phyloP scores from a whole-genome alignment of 306 rosid species.

The Citrullus amarus region DNA sequence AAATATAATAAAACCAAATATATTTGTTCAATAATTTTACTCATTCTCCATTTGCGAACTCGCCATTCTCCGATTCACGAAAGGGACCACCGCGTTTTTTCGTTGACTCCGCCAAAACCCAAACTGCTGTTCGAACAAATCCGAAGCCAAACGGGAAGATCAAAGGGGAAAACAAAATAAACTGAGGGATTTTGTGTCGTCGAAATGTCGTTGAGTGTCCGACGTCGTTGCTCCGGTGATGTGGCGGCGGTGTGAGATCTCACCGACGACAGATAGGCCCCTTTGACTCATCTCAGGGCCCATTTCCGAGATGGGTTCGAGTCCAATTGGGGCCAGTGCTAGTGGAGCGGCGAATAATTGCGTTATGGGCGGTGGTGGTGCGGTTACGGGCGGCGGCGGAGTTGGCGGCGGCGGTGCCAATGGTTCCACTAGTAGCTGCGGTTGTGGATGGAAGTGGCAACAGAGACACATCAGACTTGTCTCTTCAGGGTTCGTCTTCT shows the following conservation, averaged over 20 bases:
- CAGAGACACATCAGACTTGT: conserved; percentile 36
- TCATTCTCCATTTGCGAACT: not conserved
- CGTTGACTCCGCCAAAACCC: conserved; percentile 9
- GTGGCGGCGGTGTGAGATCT: conserved; percentile 6
- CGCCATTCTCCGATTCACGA: not conserved
- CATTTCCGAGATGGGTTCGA: conserved; percentile 43
- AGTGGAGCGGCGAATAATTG: conserved; percentile 12
- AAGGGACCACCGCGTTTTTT: not conserved
- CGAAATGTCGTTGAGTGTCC: not conserved
- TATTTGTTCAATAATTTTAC: not conserved
- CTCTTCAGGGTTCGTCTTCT: conserved; percentile 64
- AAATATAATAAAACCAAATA: not conserved
- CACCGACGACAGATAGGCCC: not conserved
- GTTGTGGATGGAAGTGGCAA: conserved; percentile 51
- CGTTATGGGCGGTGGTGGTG: conserved; percentile 15
- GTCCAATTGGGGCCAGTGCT: conserved; percentile 23
- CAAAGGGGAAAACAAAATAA: not conserved
- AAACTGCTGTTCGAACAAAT: not conserved
- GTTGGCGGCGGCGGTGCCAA: conserved; percentile 25
- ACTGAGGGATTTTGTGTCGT: not conserved
- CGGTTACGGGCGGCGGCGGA: conserved; percentile 7
- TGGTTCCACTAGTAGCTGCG: conserved; percentile 27
- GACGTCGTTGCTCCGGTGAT: not conserved
- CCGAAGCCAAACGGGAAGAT: not conserved
- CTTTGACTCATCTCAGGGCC: conserved; percentile 2